Evolutionary conservation across 108 stramenopile species (phyloP).

Genomic region (Hondaea fermentalgiana): DNA sequence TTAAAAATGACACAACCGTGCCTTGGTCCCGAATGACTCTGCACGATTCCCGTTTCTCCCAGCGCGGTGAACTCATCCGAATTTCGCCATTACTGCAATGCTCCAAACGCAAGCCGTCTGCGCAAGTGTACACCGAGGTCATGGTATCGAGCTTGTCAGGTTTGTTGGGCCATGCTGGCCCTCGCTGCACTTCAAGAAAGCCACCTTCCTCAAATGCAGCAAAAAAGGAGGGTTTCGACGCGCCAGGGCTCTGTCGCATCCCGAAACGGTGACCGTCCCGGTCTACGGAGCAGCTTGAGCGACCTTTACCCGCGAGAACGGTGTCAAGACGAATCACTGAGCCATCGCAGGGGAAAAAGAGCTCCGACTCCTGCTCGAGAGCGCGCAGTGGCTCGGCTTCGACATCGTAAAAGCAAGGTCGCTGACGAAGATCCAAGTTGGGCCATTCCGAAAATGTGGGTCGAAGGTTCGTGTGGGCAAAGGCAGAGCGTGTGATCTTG

Average conservation of each 20-base stretch:
- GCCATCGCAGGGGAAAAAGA: neutral
- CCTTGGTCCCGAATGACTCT: neutral
- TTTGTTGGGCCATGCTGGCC: neutral
- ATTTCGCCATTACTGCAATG: neutral
- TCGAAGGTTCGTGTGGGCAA: neutral
- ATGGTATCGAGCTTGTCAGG: neutral
- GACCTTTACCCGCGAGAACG: neutral
- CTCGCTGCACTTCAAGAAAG: neutral
- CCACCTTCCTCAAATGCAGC: neutral
- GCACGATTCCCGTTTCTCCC: neutral
- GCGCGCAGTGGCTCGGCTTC: neutral
- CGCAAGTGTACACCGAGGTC: neutral
- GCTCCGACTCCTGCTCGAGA: neutral
- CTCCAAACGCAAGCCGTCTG: neutral
- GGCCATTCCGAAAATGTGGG: neutral
- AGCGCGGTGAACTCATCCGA: neutral
- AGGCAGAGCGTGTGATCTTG: neutral
- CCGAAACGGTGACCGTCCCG: neutral
- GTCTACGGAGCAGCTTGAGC: neutral
- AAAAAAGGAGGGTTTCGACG: neutral
- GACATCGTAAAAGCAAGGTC: neutral
- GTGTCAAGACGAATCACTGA: neutral
- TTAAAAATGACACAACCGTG: neutral
- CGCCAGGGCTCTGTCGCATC: neutral
- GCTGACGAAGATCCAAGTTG: neutral